phyloP scores from a whole-genome alignment of 129 eudicot species.

The Helichrysum umbraculigerum region DNA sequence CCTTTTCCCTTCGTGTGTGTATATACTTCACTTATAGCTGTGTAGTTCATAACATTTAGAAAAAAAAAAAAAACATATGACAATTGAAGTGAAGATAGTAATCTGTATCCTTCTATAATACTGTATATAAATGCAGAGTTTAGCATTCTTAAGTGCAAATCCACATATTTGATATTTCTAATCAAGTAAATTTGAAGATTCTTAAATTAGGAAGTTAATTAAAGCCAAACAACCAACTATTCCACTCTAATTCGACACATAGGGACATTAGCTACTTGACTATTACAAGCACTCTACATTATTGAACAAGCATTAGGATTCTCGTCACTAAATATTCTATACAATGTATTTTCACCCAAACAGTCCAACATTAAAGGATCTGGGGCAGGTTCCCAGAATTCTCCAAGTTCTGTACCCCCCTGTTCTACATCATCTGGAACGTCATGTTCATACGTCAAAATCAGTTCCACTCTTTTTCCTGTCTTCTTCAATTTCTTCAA shows the following conservation, averaged over 20 bases:
- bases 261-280: too few species aligned
- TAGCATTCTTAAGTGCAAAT: background rate
- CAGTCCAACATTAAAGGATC: constrained; percentile 32
- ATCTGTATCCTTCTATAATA: too few species aligned
- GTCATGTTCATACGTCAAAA: constrained; percentile 33
- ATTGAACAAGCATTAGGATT: constrained; percentile 84
- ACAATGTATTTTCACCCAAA: constrained; percentile 39
- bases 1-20: too few species aligned
- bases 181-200: background rate
- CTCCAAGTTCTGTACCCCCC: constrained; percentile 23
- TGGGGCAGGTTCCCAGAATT: constrained; percentile 17
- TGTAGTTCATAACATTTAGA: too few species aligned
- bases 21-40: background rate
- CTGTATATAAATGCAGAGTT: background rate
- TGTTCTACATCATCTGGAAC: constrained; percentile 10
- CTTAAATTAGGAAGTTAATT: background rate
- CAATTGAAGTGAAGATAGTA: too few species aligned
- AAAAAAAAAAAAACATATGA: too few species aligned
- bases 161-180: background rate
- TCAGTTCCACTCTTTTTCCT: constrained; percentile 61
- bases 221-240: background rate
- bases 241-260: background rate
- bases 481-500: constrained; percentile 76
- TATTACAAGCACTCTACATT: constrained; percentile 43
- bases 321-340: constrained; percentile 77